A percentile compares a stretch with the other conserved stretches of the same genome.
Conservation (phyloP, 148 eudicot species). For the Silene conica region DNA sequence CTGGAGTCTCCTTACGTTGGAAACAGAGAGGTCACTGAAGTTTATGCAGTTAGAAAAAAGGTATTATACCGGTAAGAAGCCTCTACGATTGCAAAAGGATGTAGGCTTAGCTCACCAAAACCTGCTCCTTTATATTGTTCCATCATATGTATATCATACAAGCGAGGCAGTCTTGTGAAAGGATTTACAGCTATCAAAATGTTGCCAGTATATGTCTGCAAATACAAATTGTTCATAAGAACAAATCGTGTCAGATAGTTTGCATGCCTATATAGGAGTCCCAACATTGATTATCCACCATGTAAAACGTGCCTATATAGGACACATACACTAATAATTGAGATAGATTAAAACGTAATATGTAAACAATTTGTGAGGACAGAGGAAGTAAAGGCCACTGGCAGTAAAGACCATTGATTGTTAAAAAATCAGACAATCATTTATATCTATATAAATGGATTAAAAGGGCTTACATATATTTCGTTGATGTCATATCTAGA, state of each 20-base stretch:
- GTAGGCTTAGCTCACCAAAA: conserved; percentile 97
- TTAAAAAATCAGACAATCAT: not conserved
- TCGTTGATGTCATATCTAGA: conserved; percentile 98
- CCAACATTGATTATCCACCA: no score
- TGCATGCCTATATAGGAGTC: no score
- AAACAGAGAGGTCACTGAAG: not conserved
- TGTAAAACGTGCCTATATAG: no score
- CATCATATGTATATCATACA: conserved; percentile 98
- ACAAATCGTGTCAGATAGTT: not conserved
- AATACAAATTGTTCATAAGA: conserved; percentile 26
- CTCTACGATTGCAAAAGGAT: conserved; percentile 97
- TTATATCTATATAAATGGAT: conserved; percentile 9
- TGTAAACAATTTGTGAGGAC: not conserved
- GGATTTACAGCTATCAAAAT: conserved; percentile 98
- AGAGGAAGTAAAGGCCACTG: no score
- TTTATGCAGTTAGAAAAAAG: not conserved
- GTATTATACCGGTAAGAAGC: conserved; percentile 68
- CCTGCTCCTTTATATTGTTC: conserved; percentile 93
- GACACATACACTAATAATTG: not conserved
- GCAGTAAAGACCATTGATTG: not conserved
- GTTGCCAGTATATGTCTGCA: conserved; percentile 94
- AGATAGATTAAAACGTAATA: no score
- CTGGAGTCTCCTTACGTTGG: no score
- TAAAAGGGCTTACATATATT: conserved; percentile 74
- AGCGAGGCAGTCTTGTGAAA: conserved; percentile 82